These are phyloP conservation scores for Boletellus emodensis DNA, from an alignment of 768 basidiomycete genomes.

Conservation along the genomic window DNA sequence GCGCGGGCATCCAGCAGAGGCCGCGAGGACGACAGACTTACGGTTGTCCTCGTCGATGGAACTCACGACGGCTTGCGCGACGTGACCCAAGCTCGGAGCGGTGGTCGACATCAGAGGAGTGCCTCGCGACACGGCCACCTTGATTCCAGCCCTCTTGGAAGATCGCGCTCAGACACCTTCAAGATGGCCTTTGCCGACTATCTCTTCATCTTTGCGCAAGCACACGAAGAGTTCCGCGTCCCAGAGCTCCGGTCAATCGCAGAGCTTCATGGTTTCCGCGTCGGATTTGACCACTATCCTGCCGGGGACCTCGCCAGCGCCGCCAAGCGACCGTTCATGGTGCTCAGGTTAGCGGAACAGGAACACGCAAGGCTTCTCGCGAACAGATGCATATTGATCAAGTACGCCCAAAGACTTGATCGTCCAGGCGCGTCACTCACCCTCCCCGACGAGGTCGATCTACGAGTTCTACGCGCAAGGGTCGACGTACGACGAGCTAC, in stretches of 20 bases:
- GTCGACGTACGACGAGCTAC: conserved; percentile 63
- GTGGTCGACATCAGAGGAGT: conserved; percentile 16
- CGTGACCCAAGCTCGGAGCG: conserved; percentile 18
- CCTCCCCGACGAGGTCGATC: conserved; percentile 50
- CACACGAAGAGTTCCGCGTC: conserved; percentile 76
- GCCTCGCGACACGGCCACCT: background rate
- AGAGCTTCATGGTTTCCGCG: conserved; percentile 63
- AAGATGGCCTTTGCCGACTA: conserved; percentile 34
- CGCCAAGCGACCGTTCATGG: conserved; percentile 63
- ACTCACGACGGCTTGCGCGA: conserved; percentile 31
- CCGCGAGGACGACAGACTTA: conserved; percentile 15
- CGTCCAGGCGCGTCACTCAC: background rate
- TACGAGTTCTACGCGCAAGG: conserved; percentile 78
- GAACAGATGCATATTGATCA: conserved; percentile 75
- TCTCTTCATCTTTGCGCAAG: conserved; percentile 76
- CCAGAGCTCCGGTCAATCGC: conserved; percentile 79
- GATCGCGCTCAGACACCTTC: background rate
- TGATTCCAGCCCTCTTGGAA: background rate
- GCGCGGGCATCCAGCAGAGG: background rate
- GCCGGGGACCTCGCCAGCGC: conserved; percentile 45
- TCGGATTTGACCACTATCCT: conserved; percentile 42
- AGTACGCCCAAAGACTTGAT: conserved; percentile 42
- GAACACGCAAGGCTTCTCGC: conserved; percentile 73
- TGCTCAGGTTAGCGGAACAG: conserved; percentile 63
- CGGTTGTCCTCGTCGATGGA: conserved; percentile 33